A percentile compares a stretch with the other conserved stretches of the same genome.
These are phyloP conservation scores for Eucalyptus albens DNA, from an alignment of 345 rosid species.

Conservation along the genomic window DNA sequence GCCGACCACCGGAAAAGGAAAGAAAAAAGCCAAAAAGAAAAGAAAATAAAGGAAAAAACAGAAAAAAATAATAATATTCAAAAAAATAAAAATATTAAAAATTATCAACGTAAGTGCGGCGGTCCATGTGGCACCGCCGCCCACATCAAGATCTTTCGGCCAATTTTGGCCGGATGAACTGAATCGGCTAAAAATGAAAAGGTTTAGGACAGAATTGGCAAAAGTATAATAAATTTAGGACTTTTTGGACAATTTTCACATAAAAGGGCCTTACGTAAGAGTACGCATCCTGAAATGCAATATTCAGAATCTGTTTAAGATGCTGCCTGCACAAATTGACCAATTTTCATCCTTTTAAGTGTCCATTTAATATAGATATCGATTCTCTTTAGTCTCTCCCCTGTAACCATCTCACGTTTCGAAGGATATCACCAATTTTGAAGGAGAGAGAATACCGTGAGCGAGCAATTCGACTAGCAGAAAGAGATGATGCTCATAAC, in stretches of 20 bases:
- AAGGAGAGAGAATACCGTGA: neutral
- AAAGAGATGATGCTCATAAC: neutral
- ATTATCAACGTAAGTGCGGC: too few species aligned
- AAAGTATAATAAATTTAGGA: too few species aligned
- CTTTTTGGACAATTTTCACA: too few species aligned
- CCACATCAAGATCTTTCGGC: too few species aligned
- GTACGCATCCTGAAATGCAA: neutral
- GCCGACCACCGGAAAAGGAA: too few species aligned
- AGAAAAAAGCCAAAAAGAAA: too few species aligned
- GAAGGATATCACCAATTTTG: neutral
- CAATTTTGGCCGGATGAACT: fast-evolving
- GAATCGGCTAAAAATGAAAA: too few species aligned
- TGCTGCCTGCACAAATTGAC: neutral
- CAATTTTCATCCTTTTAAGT: neutral
- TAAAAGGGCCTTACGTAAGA: neutral
- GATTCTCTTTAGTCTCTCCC: neutral
- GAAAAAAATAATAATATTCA: too few species aligned
- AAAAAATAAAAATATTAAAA: too few species aligned
- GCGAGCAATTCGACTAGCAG: neutral
- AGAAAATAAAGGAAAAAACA: too few species aligned
- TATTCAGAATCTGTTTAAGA: neutral
- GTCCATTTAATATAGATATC: neutral
- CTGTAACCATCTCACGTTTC: neutral
- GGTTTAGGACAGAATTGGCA: fast-evolving
- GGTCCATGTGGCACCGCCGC: too few species aligned